Base-by-base conservation (phyloP, 495 filamentous ascomycete species). In the Daldinia concentrica region DNA sequence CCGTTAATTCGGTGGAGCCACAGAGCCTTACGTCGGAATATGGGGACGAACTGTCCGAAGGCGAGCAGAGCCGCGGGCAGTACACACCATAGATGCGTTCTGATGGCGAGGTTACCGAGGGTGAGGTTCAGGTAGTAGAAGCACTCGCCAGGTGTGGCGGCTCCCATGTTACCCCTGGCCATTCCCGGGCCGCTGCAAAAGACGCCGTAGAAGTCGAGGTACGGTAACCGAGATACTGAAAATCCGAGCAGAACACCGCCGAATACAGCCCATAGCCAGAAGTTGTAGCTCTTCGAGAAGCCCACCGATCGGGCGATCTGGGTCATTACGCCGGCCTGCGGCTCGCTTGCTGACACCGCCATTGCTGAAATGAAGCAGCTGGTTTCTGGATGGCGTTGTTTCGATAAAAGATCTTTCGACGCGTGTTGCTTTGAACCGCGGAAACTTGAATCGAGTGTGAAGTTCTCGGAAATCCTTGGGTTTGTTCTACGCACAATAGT, bases 1-100 rank as follows among this genome's bases (percentile, higher is more conserved):
- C 86, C 86, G 56, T 82, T 84, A 45, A 87, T 81, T 14, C 86
- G 83, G 65, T 89, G 86, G 17, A 86, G 64, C 39, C 82, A 48
- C 6, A 86, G 65, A 14, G 71, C 68, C 63, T 78, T 81, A 70
- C 84, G 77, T n/a, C 86, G 79, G 39, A 87, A 81, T 11, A 80
- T 58, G 9, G 86, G 86, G 24, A 84, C 64, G 68, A 88, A 88
- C 75, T 88, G 85, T 48, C 78, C 77, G 29, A 82, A 76, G 32
- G 79, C 79, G 45, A 89, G 79, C 8, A 88, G 26, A 6, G 75
- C 75, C 8, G 79, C 82, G 0, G 86, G 86, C 11, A 89, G 59
- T 51, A 85, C 75, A 30, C 67, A 57, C 29, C 58, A 74, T 14
- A 88, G 73, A 66, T 88, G 86, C 6, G 87, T 58, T 11, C 75